These are phyloP conservation scores for Trichocladium uniseriatum DNA, from an alignment of 495 filamentous ascomycete genomes.

Conservation along the genomic window DNA sequence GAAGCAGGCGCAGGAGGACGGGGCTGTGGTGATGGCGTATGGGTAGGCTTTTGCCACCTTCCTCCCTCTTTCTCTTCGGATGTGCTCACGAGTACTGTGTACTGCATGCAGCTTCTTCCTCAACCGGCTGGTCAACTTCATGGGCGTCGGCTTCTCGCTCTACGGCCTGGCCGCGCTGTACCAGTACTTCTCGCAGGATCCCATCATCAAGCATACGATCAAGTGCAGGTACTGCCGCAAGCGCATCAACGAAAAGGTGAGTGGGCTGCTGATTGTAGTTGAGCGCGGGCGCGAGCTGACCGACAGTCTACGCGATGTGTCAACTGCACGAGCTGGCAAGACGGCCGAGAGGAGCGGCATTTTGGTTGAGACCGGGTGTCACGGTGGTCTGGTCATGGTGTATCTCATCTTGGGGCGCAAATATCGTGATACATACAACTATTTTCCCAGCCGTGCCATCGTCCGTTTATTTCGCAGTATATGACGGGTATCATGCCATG, in stretches of 20 bases:
- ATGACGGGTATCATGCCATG: not conserved
- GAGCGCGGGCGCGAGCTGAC: too few relatives aligned
- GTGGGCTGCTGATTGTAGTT: slow-evolving; percentile 10
- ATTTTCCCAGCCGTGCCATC: not conserved
- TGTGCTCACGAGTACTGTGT: not conserved
- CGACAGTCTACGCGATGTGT: slow-evolving; percentile 52
- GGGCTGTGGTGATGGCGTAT: slow-evolving; percentile 62
- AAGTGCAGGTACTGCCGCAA: slow-evolving; percentile 67
- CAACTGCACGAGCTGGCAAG: slow-evolving; percentile 69
- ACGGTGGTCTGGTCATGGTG: too few relatives aligned
- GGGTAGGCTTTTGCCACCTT: slow-evolving; percentile 36
- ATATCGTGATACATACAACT: too few relatives aligned
- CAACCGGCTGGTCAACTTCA: slow-evolving; percentile 56
- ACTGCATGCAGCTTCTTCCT: slow-evolving; percentile 47
- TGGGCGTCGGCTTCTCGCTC: slow-evolving; percentile 55
- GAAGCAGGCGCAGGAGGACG: slow-evolving; percentile 56
- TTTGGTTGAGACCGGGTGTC: not conserved
- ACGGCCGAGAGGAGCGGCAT: slow-evolving; percentile 55
- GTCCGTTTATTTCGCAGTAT: not conserved
- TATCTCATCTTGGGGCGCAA: too few relatives aligned
- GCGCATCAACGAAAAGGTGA: slow-evolving; percentile 54
- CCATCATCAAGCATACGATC: slow-evolving; percentile 60
- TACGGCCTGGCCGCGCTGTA: slow-evolving; percentile 60
- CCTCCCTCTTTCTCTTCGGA: not conserved
- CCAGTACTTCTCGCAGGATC: slow-evolving; percentile 49